Base-by-base conservation (phyloP, 768 basidiomycete genomes). In the Tricholoma matsutake region DNA sequence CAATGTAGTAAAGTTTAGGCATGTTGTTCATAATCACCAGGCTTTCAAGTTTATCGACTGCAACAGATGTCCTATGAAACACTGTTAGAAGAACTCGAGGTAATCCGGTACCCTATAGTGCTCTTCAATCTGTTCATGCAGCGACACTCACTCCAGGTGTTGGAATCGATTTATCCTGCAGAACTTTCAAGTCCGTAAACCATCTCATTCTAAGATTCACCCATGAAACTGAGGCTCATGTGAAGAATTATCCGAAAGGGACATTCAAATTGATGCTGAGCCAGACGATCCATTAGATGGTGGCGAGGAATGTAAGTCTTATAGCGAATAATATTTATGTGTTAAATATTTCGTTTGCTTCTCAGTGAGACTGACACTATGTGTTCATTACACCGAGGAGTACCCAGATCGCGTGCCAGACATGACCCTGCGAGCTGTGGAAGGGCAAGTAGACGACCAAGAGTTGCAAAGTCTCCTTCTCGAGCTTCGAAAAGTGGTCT, bases 101-200 rank as follows among this genome's bases (percentile, higher is more conserved):
- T 96, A 68, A 64, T 62, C 22, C 13, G n/a, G 18, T 1, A 10
- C 32, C 58, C 64, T 47, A 45, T 60, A 58, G 59, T 39, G 41
- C 53, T 29, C 47, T 51, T 54, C 58, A 43, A 41, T 25, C 13
- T 57, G 31, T 63, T 53, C 32, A 43, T 39, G 20, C 61, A 35
- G 64, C 32, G 14, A 54, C 65, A 57, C 57, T 63, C 20, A 41
- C 52, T 39, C 18, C 68, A 96, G 91, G 94, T 97, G 28, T 83
- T 98, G 66, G 94, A 96, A 77, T 89, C 94, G 2, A 98, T 98
- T 73, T 98, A 96, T 73, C 94, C 96, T 4, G 89, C 92, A 65
- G 96, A 98, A 74, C 79, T 97, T 60, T 83, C 89, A 69, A 91
- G 96, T 97, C 78, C 71, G 94, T 91, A 64, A 66, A 65, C 68